Evolutionary conservation across 176 grass and related monocot species (phyloP).

Genomic region (Oryza officinalis): DNA sequence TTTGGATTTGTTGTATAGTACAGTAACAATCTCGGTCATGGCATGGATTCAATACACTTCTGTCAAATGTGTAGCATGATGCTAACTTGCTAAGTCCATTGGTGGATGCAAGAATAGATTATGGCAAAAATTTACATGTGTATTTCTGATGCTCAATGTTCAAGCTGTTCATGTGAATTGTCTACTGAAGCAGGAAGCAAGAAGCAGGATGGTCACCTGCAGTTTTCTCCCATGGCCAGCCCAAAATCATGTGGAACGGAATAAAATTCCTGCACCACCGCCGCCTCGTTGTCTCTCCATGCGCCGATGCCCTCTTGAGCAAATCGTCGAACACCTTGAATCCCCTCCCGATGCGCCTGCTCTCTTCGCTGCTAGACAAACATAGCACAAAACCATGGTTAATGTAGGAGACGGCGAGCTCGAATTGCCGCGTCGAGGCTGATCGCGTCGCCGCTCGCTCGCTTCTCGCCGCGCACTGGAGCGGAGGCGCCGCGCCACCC

Average conservation of each 20-base stretch:
- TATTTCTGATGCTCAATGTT: constrained; percentile 39
- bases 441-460: background rate
- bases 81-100: constrained; percentile 34
- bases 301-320: background rate
- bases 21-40: background rate
- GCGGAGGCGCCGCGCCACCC: too few relatives aligned
- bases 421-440: too few relatives aligned
- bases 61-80: constrained; percentile 25
- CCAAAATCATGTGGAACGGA: too few relatives aligned
- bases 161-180: constrained; percentile 33
- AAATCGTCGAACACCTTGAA: background rate
- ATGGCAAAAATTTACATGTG: constrained; percentile 24
- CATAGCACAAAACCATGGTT: background rate
- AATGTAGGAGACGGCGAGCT: background rate
- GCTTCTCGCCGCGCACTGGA: background rate
- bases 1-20: background rate
- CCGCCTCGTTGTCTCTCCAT: too few relatives aligned
- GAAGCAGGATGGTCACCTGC: background rate
- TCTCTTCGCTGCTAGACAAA: background rate
- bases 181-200: constrained; percentile 40
- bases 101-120: constrained; percentile 25
- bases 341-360: background rate
- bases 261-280: too few relatives aligned
- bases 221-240: background rate
- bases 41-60: background rate